Evolutionary conservation across 1,284 basidiomycete species (phyloP).

Genomic region (Leccinum pachyderme): DNA sequence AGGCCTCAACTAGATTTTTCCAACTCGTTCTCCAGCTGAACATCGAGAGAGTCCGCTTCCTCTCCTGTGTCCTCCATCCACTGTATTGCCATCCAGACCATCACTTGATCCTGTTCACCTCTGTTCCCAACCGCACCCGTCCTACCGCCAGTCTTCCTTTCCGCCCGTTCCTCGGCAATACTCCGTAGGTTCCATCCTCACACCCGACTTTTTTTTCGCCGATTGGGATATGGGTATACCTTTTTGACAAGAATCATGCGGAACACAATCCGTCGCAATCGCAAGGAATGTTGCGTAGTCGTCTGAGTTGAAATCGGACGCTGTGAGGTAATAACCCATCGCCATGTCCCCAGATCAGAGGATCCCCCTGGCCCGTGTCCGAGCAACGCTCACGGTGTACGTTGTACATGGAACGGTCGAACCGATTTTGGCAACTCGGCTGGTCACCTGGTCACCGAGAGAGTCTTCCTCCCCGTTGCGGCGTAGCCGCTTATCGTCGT

Average conservation of each 20-base stretch:
- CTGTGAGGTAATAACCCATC: slow-evolving; percentile 86
- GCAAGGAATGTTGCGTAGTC: slow-evolving; percentile 70
- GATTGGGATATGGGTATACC: slow-evolving; percentile 78
- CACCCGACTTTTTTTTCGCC: slow-evolving; percentile 86
- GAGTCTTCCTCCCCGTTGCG: no score
- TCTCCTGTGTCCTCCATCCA: slow-evolving; percentile 96
- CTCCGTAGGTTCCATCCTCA: slow-evolving; percentile 89
- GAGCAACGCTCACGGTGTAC: no score
- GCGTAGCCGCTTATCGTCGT: no score
- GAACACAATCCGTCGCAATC: slow-evolving; percentile 61
- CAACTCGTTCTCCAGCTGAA: slow-evolving; percentile 84
- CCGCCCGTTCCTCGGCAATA: slow-evolving; percentile 92
- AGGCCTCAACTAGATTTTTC: slow-evolving; percentile 49
- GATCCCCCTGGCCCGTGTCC: slow-evolving; percentile 60
- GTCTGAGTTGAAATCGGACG: slow-evolving; percentile 92
- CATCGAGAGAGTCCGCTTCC: slow-evolving; percentile 91
- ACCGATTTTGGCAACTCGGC: no score
- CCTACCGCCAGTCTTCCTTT: slow-evolving; percentile 70
- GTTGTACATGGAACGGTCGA: no score
- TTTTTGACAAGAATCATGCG: slow-evolving; percentile 92
- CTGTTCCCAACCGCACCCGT: slow-evolving; percentile 86
- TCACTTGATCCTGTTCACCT: slow-evolving; percentile 89
- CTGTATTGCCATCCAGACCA: slow-evolving; percentile 53
- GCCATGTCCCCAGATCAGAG: slow-evolving; percentile 94
- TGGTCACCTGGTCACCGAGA: no score